Evolutionary conservation across 768 basidiomycete genomes (phyloP).

Genomic region (Polyporus arcularius): DNA sequence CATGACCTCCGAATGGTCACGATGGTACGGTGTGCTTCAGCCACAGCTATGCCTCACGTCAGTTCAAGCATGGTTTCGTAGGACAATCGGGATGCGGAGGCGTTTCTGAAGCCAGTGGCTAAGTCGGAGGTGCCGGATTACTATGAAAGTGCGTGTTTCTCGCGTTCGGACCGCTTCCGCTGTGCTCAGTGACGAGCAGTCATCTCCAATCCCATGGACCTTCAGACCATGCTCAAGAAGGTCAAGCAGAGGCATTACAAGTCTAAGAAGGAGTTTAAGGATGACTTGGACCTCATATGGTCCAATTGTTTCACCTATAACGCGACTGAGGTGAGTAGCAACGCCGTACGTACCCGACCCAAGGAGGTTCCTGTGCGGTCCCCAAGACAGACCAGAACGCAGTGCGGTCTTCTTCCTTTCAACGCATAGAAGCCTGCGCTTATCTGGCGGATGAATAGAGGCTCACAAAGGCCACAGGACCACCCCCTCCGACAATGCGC

Average conservation of each 20-base stretch:
- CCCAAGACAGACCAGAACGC: background rate
- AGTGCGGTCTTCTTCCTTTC: constrained; percentile 1
- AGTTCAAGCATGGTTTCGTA: constrained; percentile 31
- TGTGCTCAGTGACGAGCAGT: constrained; percentile 47
- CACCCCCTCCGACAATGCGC: constrained; percentile 89
- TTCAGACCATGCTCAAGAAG: constrained; percentile 90
- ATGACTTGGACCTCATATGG: constrained; percentile 97
- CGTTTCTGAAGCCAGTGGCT: constrained; percentile 92
- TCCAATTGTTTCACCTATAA: constrained; percentile 94
- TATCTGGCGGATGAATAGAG: too few species aligned
- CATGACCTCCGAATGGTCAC: constrained; percentile 80
- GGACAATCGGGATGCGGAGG: constrained; percentile 89
- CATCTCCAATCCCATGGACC: constrained; percentile 94
- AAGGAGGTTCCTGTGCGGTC: too few species aligned
- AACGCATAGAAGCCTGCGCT: background rate
- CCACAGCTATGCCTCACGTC: constrained; percentile 31
- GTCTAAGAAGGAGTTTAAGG: constrained; percentile 90
- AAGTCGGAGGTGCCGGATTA: constrained; percentile 93
- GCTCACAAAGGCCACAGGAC: constrained; percentile 37
- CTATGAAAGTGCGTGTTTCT: constrained; percentile 66
- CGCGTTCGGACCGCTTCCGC: background rate
- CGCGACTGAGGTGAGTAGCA: constrained; percentile 73
- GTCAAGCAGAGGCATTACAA: constrained; percentile 92
- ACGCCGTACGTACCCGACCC: background rate
- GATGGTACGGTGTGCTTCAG: constrained; percentile 46